These are phyloP conservation scores for Pythium aquatile DNA, from an alignment of 352 stramenopile species.

Conservation along the genomic window DNA sequence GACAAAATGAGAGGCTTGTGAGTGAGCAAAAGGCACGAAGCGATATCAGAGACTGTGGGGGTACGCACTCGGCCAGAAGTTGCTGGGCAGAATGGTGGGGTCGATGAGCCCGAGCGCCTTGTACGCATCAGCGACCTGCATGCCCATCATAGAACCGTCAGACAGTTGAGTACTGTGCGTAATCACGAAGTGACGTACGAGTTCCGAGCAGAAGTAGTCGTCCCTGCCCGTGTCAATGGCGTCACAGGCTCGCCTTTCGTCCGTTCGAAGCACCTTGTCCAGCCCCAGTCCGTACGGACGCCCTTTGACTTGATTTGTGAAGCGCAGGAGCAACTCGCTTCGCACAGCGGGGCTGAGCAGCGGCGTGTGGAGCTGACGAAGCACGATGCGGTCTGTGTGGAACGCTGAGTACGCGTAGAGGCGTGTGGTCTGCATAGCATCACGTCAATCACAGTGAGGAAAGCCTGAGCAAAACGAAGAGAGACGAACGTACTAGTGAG, in stretches of 20 bases:
- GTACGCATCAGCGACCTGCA: conserved; percentile 51
- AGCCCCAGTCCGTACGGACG: conserved; percentile 49
- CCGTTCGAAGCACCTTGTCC: conserved; percentile 41
- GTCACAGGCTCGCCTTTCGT: conserved; percentile 1
- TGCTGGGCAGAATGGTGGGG: conserved; percentile 33
- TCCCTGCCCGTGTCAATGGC: background rate
- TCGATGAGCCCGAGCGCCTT: conserved; percentile 54
- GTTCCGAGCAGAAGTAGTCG: conserved; percentile 70
- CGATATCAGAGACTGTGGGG: background rate
- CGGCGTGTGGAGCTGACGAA: conserved; percentile 53
- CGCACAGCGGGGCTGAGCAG: conserved; percentile 44
- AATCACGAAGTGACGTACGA: conserved; percentile 29
- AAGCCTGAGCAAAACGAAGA: background rate
- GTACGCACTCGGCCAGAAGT: conserved; percentile 53
- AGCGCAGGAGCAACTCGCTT: conserved; percentile 44
- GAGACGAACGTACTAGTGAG: conserved; percentile 35
- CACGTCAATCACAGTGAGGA: background rate
- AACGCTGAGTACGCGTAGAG: conserved; percentile 41
- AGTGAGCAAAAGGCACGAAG: background rate
- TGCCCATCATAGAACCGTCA: background rate
- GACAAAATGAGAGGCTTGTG: background rate
- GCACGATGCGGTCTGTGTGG: conserved; percentile 46
- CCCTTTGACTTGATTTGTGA: conserved; percentile 35
- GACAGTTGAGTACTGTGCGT: background rate
- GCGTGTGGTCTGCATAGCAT: conserved; percentile 28